A percentile compares a stretch with the other conserved stretches of the same genome.
These are phyloP conservation scores for Jimgerdemannia flammicorona DNA, from an alignment of 192 early-diverging fungal species.

Conservation along the genomic window DNA sequence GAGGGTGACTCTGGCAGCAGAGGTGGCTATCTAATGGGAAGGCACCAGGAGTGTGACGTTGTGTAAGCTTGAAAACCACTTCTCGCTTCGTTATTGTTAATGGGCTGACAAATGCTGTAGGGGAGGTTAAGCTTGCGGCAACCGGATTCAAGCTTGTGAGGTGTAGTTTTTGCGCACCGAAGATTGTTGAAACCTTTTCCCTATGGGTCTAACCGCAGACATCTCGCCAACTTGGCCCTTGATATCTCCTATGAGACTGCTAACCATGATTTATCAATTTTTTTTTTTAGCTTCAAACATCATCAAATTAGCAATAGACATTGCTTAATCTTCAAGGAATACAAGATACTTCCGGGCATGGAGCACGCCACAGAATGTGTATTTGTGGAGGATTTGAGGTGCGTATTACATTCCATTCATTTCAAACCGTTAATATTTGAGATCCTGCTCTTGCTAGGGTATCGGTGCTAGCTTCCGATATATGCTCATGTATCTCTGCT, in stretches of 20 bases:
- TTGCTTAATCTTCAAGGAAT: not conserved
- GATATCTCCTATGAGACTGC: too few species aligned
- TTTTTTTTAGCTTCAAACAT: not conserved
- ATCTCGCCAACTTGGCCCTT: too few species aligned
- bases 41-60: not conserved
- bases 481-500: too few species aligned
- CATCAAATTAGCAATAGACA: not conserved
- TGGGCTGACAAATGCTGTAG: too few species aligned
- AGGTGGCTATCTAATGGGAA: not conserved
- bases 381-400: not conserved
- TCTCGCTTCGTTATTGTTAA: not conserved
- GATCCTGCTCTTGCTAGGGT: too few species aligned
- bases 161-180: too few species aligned
- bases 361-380: not conserved
- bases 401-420: not conserved
- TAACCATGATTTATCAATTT: not conserved
- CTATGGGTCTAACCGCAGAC: too few species aligned
- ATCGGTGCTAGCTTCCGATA: too few species aligned
- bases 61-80: not conserved
- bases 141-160: too few species aligned
- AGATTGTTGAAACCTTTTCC: too few species aligned
- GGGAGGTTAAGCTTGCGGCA: too few species aligned
- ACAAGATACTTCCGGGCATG: not conserved
- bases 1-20: not conserved
- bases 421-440: too few species aligned